Evolutionary conservation across 495 filamentous ascomycete genomes (phyloP), one percentile per base, ranked within the genome.

Genomic region (Venustampulla echinocandica): DNA sequence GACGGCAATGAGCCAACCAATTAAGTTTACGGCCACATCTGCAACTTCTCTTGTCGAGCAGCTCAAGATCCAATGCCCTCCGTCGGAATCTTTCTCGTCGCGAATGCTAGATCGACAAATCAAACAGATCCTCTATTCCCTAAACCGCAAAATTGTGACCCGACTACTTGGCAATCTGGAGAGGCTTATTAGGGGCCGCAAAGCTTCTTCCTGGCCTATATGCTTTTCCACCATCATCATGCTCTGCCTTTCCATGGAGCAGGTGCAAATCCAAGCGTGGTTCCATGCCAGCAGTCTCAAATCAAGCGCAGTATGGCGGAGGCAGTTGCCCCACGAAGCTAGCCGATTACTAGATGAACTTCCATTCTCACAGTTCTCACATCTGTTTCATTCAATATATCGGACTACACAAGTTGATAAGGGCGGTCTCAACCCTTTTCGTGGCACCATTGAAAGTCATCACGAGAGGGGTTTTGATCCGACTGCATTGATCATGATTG

Each of bases 301-400:
- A n/a, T 27, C 11, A 18, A 6, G 10, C 25, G 10, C 11, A 17
- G 4, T 10, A 9, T 24, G 1, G 27, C 10, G 7, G 22, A 34
- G 3, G n/a, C 41, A 20, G 30, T 42, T 0, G 47, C 18, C 44
- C 44, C 9, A 21, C 30, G 17, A 28, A 43, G 4, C 21, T 2
- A 39, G 44, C 19, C 28, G 38, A 11, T n/a, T 6, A 2, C 7
- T 47, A 19, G 44, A 47, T 9, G 23, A 47, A 3, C 25, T 36
- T 3, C 36, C 39, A 5, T 47, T 41, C 21, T 18, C 33, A 3
- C 43, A 47, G 19, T 22, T 53, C 14, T 44, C 50, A 10, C 39
- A 47, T 30, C 17, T 53, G 10, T 53, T 53, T 44, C 50, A 53
- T 24, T 22, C 44, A 10, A 13, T 53, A 14, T 53, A 43, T 38